Percentiles rank a stretch among this genome's conserved stretches.
These are phyloP conservation scores for Asparagopsis taxiformis DNA, from an alignment of 31 red algal genomes.

Conservation along the genomic window DNA sequence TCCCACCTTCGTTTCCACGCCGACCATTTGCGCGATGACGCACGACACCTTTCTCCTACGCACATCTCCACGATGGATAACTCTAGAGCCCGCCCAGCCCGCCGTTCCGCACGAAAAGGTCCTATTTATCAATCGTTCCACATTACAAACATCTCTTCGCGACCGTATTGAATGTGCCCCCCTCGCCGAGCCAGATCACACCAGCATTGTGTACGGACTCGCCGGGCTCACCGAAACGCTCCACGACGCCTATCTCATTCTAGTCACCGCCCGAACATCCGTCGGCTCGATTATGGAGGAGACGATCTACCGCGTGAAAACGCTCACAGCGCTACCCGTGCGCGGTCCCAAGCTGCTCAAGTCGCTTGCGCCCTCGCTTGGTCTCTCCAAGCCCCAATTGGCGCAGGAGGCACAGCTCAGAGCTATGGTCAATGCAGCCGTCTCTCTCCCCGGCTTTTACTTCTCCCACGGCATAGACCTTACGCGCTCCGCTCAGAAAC, in stretches of 20 bases:
- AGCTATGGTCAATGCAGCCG: slow-evolving; percentile 50
- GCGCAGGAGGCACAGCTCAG: slow-evolving; percentile 44
- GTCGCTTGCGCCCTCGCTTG: slow-evolving; percentile 26
- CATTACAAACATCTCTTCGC: slow-evolving; percentile 30
- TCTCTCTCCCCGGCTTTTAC: slow-evolving; percentile 58
- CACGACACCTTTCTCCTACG: slow-evolving; percentile 61
- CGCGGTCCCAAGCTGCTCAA: slow-evolving; percentile 56
- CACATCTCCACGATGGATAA: slow-evolving; percentile 79
- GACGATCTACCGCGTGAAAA: slow-evolving; percentile 47
- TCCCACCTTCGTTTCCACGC: not conserved
- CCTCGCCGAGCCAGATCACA: slow-evolving; percentile 50
- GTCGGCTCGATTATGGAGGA: slow-evolving; percentile 62
- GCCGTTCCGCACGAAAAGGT: slow-evolving; percentile 48
- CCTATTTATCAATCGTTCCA: slow-evolving; percentile 64
- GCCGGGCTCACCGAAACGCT: slow-evolving; percentile 55
- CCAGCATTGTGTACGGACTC: slow-evolving; percentile 60
- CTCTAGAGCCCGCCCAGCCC: slow-evolving; percentile 56
- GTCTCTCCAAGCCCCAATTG: slow-evolving; percentile 46
- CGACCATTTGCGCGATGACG: not conserved
- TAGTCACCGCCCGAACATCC: slow-evolving; percentile 44
- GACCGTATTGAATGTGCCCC: slow-evolving; percentile 70
- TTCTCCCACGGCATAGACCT: slow-evolving; percentile 73
- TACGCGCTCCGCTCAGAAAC: slow-evolving; percentile 65
- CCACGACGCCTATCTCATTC: slow-evolving; percentile 58
- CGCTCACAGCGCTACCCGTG: slow-evolving; percentile 47